Base-by-base conservation (phyloP, 1,284 basidiomycete species). In the Pascua guehoae region DNA sequence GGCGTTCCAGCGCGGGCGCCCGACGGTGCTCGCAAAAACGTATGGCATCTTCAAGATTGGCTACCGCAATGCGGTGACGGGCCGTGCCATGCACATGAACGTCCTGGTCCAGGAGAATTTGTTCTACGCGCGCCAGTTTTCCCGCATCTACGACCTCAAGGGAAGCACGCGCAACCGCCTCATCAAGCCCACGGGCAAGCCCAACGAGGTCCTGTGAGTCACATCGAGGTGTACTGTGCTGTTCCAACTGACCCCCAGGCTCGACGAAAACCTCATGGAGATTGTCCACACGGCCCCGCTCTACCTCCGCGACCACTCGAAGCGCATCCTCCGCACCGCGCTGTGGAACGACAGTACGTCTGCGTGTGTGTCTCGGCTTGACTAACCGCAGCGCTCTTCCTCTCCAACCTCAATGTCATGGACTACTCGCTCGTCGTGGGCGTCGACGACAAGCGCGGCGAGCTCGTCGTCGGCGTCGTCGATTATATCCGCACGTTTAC, bases 381-480 rank as follows among this genome's bases (percentile, higher is more conserved):
- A 61, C 46, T 49, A 67, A 47, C 37, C 12, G 1, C 53, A 74
- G 72, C 79, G 41, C 78, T 82, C 5, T 98, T 98, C 78, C 79
- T 98, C 47, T 88, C 90, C 11, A 91, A 94, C 63, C 87, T 97
- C 64, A 96, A 98, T 71, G 91, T 97, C 54, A 98, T 99, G 96
- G 96, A 99, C 77, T 99, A 99, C 76, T 98, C 94, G 17, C 80
- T 99, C 15, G 88, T 98, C 43, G 91, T 94, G 24, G 96, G 95
- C 15, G 88, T 98, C 14, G 93, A 96, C 72, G 85, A 84, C 61
- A 79, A 82, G 51, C 87, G 84, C 62, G 87, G 89, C 57, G 89
- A 94, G 71, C 80, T 94, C 14, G 91, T 97, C 14, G 85, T 96
- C 42, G 95, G 96, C n/a, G 97, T 98, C 55, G 93, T 98, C 61